Evolutionary conservation across 148 eudicot genomes (phyloP).

Genomic region (Persicaria tinctoria): DNA sequence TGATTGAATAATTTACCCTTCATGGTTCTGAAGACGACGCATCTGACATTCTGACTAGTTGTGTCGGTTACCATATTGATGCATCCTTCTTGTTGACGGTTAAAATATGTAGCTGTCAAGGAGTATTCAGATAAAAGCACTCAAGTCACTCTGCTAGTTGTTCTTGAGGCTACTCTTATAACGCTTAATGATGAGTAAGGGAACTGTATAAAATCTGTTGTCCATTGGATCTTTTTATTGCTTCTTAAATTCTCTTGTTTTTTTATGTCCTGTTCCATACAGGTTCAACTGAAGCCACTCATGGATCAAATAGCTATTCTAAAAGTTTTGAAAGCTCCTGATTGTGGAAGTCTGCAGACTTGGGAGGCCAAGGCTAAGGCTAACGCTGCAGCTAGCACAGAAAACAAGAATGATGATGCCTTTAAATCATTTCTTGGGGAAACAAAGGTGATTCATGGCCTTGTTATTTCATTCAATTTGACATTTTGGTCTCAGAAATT

Average conservation of each 20-base stretch:
- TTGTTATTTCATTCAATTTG: not conserved
- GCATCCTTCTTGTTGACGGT: not conserved
- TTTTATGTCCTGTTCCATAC: conserved; percentile 12
- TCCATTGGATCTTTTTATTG: not conserved
- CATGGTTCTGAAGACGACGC: not conserved
- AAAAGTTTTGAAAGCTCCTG: conserved; percentile 78
- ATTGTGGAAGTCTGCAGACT: conserved; percentile 74
- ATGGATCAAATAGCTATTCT: conserved; percentile 74
- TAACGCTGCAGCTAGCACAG: conserved; percentile 57
- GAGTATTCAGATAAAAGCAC: not conserved
- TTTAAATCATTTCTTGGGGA: conserved; percentile 62
- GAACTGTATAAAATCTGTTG: not conserved
- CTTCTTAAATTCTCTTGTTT: not conserved
- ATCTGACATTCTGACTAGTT: not conserved
- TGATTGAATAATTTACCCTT: not conserved
- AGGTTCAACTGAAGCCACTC: conserved; percentile 88
- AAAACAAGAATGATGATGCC: conserved; percentile 28
- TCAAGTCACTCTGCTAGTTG: not conserved
- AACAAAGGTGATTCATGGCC: conserved; percentile 45
- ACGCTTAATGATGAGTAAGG: not conserved
- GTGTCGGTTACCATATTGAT: too few species aligned
- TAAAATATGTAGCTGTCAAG: conserved; percentile 7
- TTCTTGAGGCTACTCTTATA: not conserved
- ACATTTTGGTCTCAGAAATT: not conserved
- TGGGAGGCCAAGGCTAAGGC: conserved; percentile 81